A percentile compares a stretch with the other conserved stretches of the same genome.
phyloP scores from a whole-genome alignment of 768 basidiomycete genomes.

The Tricholoma saponaceum region DNA sequence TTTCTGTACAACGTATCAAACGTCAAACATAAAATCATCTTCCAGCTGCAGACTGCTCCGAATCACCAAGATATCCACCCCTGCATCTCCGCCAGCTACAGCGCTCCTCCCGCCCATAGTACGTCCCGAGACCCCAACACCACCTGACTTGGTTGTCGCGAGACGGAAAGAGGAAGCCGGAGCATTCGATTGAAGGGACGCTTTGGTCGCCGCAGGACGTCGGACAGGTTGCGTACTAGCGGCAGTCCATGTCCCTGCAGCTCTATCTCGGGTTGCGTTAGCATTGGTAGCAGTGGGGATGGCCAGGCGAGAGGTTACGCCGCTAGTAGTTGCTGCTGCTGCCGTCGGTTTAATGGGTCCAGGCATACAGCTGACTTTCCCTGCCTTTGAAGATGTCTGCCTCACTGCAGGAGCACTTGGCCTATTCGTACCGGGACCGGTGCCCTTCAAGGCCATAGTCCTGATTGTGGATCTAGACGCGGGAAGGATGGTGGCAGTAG shows the following conservation, averaged over 20 bases:
- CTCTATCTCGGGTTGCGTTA: conserved; percentile 1
- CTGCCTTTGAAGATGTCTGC: background rate
- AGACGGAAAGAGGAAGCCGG: background rate
- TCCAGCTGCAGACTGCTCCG: background rate
- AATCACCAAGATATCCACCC: background rate
- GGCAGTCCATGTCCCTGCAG: background rate
- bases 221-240: background rate
- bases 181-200: background rate
- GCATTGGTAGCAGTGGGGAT: conserved; percentile 4
- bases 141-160: background rate
- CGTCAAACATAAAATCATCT: conserved; percentile 4
- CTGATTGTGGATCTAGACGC: background rate
- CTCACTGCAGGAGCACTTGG: background rate
- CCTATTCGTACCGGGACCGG: background rate
- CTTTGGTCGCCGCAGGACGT: conserved; percentile 10
- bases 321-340: background rate
- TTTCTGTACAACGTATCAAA: background rate
- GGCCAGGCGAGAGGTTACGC: background rate
- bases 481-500: background rate
- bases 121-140: background rate
- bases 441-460: background rate
- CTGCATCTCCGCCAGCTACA: background rate
- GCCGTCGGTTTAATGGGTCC: background rate
- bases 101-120: background rate
- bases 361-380: background rate